Base-by-base conservation (phyloP, 106 monocot genomes). In the Phalaenopsis equestris region DNA sequence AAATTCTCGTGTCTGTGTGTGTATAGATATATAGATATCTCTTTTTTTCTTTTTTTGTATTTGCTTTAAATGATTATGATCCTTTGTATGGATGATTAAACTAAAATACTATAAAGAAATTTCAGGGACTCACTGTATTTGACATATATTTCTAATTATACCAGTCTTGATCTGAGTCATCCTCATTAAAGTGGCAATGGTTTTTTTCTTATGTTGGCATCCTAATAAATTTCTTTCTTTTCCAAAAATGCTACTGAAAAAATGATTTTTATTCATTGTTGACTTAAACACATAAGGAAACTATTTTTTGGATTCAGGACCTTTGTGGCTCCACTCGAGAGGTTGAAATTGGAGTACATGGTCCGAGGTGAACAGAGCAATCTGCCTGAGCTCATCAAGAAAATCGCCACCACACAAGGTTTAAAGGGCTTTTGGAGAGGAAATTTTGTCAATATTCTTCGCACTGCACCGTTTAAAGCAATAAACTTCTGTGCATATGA, bases 401-500 rank as follows among this genome's bases (percentile, higher is more conserved):
- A 82, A 75, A 95, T 99, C 77, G 88, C 91, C 41, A 75, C 79
- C 61, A 80, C 91, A 57, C 93, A 99, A 85, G 95, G 99, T 49
- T 48, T 95, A 61, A 93, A 84, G 84, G 99, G 99, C 80, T 99
- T 99, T 21, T 95, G 99, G 99, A 99, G 91, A 78, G 99, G 95
- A 42, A 99, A 99, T 75, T 91, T 95, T 77, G 93, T 99, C 72
- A 99, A 99, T 84, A 91, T 99, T 82, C 99, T 99, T 83, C 99
- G 95, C 18, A 99, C 95, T 56, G 99, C 95, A 76, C 99, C 99
- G 70, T 99, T 99, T 82, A 99, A 95, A 86, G 92, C 95, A 72
- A 73, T 99, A 23, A 99, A 99, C 79, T 99, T 99, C 83, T 95
- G 91, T 78, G 91, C 95, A 75, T 99, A 99, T 83, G 99, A 99